Evolutionary conservation across 805 yeast genomes (phyloP), one percentile per base, ranked within the genome.

Genomic region (Teunomyces funiuensis): DNA sequence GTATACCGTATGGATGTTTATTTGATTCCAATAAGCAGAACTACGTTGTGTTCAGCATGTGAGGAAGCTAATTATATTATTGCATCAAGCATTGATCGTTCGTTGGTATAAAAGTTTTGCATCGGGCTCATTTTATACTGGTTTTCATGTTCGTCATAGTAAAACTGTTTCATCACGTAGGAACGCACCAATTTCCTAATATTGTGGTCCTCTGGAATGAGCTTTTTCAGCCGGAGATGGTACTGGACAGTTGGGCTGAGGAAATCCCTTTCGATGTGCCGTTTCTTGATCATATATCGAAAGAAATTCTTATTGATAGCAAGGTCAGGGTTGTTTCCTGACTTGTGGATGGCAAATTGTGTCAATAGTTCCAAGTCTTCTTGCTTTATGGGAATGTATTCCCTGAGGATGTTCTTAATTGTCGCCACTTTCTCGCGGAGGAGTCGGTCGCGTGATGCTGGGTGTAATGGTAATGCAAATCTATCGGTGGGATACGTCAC

Each of bases 1-100:
- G 44, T 3, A 52, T 60, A 18, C 44, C 58, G 0, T 54, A 60
- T 30, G 75, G 70, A 5, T 69, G 74, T 44, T 44, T 77, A 11
- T 45, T 76, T 26, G 79, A 74, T 46, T 47, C 54, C 6, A 52
- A 66, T 18, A 67, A 56, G 37, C 70, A 65, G 45, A 61, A 66
- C 39, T 74, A 73, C 48, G 47, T 59, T 19, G 62, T 73, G 11
- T 55, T 74, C 27, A 60, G 58, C 44, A 44, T 40, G 57, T 44
- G 19, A 37, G n/a, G n/a, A n/a, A 8, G 31, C 20, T 8, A 23
- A 5, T 22, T 8, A 11, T 15, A 17, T 17, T 10, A 22, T 23
- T 22, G 25, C 23, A 26, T 40, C 40, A 9, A 28, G 23, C 36
- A 40, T 28, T n/a, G 43, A 44, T 6, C 17, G 9, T 20, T 50